Evolutionary conservation across 75 land plant species (phyloP).

Genomic region (Sequoia sempervirens): DNA sequence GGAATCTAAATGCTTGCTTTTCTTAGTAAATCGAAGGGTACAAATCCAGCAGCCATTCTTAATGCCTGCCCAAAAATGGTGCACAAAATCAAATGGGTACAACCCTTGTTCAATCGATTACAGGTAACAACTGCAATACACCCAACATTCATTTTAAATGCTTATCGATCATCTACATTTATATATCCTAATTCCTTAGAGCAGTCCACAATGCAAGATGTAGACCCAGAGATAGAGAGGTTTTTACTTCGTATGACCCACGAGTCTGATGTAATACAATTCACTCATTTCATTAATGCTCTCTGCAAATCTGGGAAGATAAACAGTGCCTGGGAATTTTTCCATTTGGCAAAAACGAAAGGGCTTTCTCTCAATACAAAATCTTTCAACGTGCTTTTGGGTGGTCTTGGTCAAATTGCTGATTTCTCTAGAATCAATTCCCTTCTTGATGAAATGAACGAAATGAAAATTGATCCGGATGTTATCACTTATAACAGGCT

Average conservation of each 20-base stretch:
- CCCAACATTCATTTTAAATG: no score
- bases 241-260: slow-evolving; percentile 1
- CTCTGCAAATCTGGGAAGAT: slow-evolving; percentile 19
- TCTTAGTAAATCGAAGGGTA: no score
- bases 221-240: background rate
- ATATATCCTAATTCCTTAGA: no score
- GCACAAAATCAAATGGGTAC: no score
- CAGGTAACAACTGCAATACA: no score
- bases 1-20: no score
- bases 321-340: slow-evolving; percentile 32
- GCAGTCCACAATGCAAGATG: no score
- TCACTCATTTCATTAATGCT: slow-evolving; percentile 25
- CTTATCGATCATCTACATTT: no score
- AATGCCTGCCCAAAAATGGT: no score
- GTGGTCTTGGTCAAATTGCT: slow-evolving; percentile 35
- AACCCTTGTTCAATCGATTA: no score
- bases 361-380: background rate
- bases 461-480: slow-evolving; percentile 41
- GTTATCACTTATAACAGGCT: slow-evolving; percentile 18
- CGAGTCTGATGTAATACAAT: background rate
- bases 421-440: slow-evolving; percentile 35
- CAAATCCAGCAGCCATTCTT: no score
- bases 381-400: slow-evolving; percentile 14
- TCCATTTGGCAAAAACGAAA: slow-evolving; percentile 16
- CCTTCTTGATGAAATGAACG: slow-evolving; percentile 54